phyloP scores from a whole-genome alignment of 2,329 filamentous ascomycete species.

The Colletotrichum acutatum region DNA sequence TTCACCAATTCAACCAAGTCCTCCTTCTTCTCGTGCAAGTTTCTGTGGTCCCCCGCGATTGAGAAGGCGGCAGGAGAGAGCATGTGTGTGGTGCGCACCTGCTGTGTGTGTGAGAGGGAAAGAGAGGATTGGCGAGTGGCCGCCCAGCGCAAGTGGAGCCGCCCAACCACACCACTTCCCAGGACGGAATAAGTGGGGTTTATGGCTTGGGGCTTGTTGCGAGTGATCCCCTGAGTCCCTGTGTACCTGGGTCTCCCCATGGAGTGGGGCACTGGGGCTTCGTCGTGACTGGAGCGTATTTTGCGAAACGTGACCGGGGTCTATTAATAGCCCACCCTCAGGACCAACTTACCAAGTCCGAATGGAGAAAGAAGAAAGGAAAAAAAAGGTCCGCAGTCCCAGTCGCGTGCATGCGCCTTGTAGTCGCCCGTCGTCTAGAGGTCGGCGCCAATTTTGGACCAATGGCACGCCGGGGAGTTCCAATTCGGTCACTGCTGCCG shows the following conservation, averaged over 20 bases:
- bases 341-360: too few species aligned
- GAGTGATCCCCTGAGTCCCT: not conserved
- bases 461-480: constrained; percentile 14
- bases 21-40: not conserved
- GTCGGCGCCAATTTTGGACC: constrained; percentile 30
- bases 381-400: constrained; percentile 11
- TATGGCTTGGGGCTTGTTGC: not conserved
- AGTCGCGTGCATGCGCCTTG: constrained; percentile 19
- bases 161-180: not conserved
- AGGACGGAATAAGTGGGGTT: not conserved
- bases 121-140: not conserved
- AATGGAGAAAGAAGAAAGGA: not conserved
- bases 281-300: constrained; percentile 34
- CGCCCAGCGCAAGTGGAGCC: not conserved
- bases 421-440: constrained; percentile 12
- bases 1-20: not conserved
- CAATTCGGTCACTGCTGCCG: constrained; percentile 3
- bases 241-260: not conserved
- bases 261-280: constrained; percentile 9
- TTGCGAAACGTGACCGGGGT: constrained; percentile 31
- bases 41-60: not conserved
- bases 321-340: constrained; percentile 32
- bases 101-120: not conserved
- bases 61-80: not conserved
- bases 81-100: not conserved